A percentile compares a stretch with the other conserved stretches of the same genome.
Evolutionary conservation across 352 stramenopile species (phyloP).

Genomic region (Phytophthora sojae): DNA sequence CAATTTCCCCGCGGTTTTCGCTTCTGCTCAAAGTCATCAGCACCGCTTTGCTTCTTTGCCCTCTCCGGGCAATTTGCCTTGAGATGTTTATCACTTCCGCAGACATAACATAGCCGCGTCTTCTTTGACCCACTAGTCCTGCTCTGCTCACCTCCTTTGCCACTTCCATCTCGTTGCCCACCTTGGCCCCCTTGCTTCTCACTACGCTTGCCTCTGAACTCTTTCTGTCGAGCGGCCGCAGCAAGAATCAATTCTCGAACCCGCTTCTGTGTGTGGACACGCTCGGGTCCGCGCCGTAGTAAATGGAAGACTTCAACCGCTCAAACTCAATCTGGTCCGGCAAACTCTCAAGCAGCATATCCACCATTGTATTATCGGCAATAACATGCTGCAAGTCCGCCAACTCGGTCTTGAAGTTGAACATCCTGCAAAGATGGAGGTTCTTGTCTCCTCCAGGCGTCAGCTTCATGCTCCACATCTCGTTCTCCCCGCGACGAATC

Average conservation of each 20-base stretch:
- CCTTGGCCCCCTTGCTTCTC: neutral
- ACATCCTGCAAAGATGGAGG: slow-evolving; percentile 3
- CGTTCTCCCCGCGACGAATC: neutral
- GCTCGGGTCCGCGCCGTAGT: slow-evolving; percentile 5
- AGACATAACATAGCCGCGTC: too few relatives aligned
- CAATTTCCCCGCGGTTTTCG: too few relatives aligned
- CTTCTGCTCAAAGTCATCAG: too few relatives aligned
- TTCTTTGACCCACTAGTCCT: neutral
- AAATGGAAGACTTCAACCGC: slow-evolving; percentile 8
- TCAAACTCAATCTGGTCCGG: slow-evolving; percentile 2
- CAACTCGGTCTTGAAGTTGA: slow-evolving; percentile 1
- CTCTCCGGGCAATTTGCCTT: too few relatives aligned
- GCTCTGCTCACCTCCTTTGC: slow-evolving; percentile 3
- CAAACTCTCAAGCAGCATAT: slow-evolving; percentile 7
- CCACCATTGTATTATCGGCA: slow-evolving; percentile 12
- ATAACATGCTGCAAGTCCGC: slow-evolving; percentile 5
- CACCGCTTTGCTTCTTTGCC: too few relatives aligned
- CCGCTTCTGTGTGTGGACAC: slow-evolving; percentile 3
- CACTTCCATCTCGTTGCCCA: neutral
- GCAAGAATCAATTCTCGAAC: slow-evolving; percentile 1
- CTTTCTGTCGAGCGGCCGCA: slow-evolving; percentile 6
- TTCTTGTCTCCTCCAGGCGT: neutral
- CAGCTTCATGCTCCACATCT: neutral
- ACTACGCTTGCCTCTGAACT: neutral
- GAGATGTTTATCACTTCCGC: too few relatives aligned